Conservation (phyloP, 805 yeast species). For the Hyphopichia homilentoma region DNA sequence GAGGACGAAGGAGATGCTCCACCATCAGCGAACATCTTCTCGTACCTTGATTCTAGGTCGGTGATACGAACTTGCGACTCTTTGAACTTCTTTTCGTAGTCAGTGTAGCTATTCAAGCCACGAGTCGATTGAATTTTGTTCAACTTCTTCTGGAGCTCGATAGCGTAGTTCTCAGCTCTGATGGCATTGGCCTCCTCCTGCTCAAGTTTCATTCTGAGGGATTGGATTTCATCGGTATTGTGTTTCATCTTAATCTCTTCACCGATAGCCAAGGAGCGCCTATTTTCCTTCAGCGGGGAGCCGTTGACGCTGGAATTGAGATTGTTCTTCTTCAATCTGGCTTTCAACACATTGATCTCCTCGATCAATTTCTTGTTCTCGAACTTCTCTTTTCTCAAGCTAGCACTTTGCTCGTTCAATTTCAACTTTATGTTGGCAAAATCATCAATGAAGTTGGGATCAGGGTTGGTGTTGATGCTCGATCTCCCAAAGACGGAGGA, state of each 20-base stretch:
- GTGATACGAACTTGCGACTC: constrained; percentile 31
- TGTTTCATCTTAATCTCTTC: constrained; percentile 19
- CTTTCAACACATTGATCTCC: constrained; percentile 57
- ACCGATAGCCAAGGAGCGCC: constrained; percentile 33
- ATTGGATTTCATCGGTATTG: constrained; percentile 42
- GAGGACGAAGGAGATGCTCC: constrained; percentile 4
- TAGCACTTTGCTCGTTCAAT: constrained; percentile 49
- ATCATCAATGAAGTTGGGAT: constrained; percentile 36
- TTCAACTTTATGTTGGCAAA: constrained; percentile 47
- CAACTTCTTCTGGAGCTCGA: constrained; percentile 40
- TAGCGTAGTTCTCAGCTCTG: constrained; percentile 49
- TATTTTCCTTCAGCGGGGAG: constrained; percentile 7
- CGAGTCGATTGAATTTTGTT: constrained; percentile 40
- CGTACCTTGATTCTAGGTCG: constrained; percentile 30
- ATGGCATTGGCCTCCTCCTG: constrained; percentile 48
- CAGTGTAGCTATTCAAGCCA: constrained; percentile 30
- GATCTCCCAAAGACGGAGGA: no score
- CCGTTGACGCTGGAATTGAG: constrained; percentile 1
- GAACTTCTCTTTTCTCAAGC: constrained; percentile 44
- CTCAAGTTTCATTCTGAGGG: constrained; percentile 45
- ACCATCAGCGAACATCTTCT: constrained; percentile 11
- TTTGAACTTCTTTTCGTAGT: constrained; percentile 32
- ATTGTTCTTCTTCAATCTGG: constrained; percentile 35
- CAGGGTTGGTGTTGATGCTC: constrained; percentile 35
- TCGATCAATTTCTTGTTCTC: constrained; percentile 47